Conservation (phyloP, 805 yeast genomes). For the Torulaspora franciscae region DNA sequence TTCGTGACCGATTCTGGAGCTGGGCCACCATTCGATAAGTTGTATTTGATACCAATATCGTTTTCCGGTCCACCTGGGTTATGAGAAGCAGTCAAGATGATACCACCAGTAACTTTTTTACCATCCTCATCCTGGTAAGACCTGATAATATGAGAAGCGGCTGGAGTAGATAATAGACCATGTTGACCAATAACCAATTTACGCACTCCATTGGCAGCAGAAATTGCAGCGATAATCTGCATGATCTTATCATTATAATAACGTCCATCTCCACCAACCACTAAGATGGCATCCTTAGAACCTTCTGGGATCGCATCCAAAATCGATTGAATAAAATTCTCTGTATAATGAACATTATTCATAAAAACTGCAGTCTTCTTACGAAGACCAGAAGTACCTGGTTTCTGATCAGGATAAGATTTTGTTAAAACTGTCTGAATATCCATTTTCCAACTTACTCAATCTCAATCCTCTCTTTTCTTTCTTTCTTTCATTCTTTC, state of each 20-base stretch:
- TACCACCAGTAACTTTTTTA: slow-evolving; percentile 78
- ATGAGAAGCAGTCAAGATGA: slow-evolving; percentile 92
- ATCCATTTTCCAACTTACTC: background rate
- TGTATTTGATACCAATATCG: slow-evolving; percentile 94
- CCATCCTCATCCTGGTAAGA: slow-evolving; percentile 38
- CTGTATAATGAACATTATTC: slow-evolving; percentile 69
- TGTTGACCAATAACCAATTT: slow-evolving; percentile 82
- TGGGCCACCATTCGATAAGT: slow-evolving; percentile 93
- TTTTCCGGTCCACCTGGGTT: slow-evolving; percentile 95
- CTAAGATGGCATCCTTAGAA: slow-evolving; percentile 62
- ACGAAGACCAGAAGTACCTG: slow-evolving; percentile 96
- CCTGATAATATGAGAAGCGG: slow-evolving; percentile 90
- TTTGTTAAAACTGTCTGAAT: slow-evolving; percentile 49
- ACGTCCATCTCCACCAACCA: slow-evolving; percentile 96
- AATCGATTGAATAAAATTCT: slow-evolving; percentile 87
- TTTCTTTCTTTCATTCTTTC: background rate
- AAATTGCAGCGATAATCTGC: slow-evolving; percentile 73
- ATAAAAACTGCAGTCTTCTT: slow-evolving; percentile 85
- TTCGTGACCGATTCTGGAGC: slow-evolving; percentile 97
- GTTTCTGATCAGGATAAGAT: slow-evolving; percentile 86
- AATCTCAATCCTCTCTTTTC: background rate
- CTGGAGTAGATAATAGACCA: slow-evolving; percentile 92
- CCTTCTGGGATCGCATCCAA: slow-evolving; percentile 90
- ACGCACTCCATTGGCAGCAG: slow-evolving; percentile 86
- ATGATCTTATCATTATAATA: slow-evolving; percentile 80